Conservation (phyloP, 1,284 basidiomycete species). For the Meripilus lineatus region DNA sequence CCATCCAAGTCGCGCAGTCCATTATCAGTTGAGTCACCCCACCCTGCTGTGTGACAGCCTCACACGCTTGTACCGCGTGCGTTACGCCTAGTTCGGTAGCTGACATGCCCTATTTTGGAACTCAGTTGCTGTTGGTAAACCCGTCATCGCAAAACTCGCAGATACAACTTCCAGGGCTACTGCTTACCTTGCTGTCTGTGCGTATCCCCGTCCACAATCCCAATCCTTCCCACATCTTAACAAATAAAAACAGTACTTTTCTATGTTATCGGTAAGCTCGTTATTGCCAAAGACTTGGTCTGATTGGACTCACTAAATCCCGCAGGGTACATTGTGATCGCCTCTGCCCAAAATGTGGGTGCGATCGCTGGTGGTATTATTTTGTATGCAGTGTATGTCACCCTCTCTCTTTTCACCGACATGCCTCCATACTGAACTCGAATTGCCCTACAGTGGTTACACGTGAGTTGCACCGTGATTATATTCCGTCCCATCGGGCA, state of each 20-base stretch:
- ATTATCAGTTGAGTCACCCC: constrained; percentile 42
- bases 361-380: constrained; percentile 35
- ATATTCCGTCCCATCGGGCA: not conserved
- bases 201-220: constrained; percentile 25
- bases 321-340: constrained; percentile 62
- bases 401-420: not conserved
- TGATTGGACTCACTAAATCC: not conserved
- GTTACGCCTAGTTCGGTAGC: not conserved
- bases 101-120: not conserved
- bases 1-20: constrained; percentile 58
- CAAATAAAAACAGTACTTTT: constrained; percentile 38
- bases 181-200: constrained; percentile 62
- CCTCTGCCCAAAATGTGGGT: constrained; percentile 52
- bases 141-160: constrained; percentile 75
- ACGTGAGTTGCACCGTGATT: constrained; percentile 30
- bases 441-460: constrained; percentile 38
- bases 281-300: not conserved
- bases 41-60: constrained; percentile 41
- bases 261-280: constrained; percentile 43
- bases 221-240: not conserved
- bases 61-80: constrained; percentile 41
- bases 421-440: not conserved
- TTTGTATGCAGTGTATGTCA: constrained; percentile 47
- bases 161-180: constrained; percentile 58
- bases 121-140: constrained; percentile 66